Conservation (phyloP, 805 yeast genomes). For the Zygotorulaspora sp. region DNA sequence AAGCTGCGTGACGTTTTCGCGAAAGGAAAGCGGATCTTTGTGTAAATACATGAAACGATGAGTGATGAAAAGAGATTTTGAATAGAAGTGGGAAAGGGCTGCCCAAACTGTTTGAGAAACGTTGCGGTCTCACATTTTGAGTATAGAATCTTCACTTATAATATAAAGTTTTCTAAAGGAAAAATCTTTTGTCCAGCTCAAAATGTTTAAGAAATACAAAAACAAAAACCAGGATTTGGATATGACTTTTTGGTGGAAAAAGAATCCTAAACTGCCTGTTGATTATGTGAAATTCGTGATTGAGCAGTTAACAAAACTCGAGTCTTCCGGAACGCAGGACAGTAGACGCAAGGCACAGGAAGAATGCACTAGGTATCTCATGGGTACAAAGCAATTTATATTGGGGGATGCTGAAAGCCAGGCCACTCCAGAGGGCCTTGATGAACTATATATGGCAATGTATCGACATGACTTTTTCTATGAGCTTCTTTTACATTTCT, state of each 20-base stretch:
- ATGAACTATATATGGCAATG: slow-evolving; percentile 73
- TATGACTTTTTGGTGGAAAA: slow-evolving; percentile 88
- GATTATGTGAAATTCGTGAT: slow-evolving; percentile 73
- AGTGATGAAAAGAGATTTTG: background rate
- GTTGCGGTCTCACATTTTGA: background rate
- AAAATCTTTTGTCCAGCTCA: background rate
- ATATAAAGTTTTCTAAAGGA: too few relatives aligned
- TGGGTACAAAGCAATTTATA: slow-evolving; percentile 60
- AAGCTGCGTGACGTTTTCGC: background rate
- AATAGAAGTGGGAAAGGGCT: too few relatives aligned
- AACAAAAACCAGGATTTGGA: slow-evolving; percentile 28
- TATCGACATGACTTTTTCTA: slow-evolving; percentile 66
- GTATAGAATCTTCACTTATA: background rate
- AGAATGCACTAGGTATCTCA: slow-evolving; percentile 61
- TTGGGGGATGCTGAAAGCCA: slow-evolving; percentile 54
- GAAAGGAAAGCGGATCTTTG: too few relatives aligned
- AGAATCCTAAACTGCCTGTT: slow-evolving; percentile 84
- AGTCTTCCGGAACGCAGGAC: slow-evolving; percentile 34
- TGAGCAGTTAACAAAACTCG: slow-evolving; percentile 67
- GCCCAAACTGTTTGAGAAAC: background rate
- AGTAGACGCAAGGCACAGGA: slow-evolving; percentile 54
- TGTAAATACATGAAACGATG: slow-evolving; percentile 4
- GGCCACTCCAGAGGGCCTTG: slow-evolving; percentile 66
- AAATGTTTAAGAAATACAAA: slow-evolving; percentile 31
- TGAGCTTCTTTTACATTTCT: slow-evolving; percentile 53